Evolutionary conservation across 108 stramenopile genomes (phyloP).

Genomic region (Phaeodactylum tricornutum): DNA sequence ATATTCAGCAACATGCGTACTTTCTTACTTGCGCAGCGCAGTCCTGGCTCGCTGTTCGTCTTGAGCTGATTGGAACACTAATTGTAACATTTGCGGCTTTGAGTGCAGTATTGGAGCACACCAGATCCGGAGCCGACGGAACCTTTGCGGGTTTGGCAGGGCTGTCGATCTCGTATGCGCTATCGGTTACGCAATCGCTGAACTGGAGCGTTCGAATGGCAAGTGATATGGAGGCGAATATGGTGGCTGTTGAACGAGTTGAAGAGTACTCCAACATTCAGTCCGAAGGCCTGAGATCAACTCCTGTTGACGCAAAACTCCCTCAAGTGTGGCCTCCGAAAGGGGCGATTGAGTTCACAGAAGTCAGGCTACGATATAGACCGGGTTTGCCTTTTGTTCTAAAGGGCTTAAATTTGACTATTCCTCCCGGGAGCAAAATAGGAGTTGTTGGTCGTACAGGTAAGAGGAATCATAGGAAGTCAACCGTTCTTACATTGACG

Average conservation of each 20-base stretch:
- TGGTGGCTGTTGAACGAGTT: constrained; percentile 86
- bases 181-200: constrained; percentile 79
- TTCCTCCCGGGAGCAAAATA: constrained; percentile 63
- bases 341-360: constrained; percentile 64
- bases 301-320: constrained; percentile 23
- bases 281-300: constrained; percentile 46
- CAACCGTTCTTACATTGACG: background rate
- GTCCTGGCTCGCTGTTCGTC: constrained; percentile 93
- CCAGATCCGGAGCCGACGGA: constrained; percentile 22
- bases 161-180: constrained; percentile 82
- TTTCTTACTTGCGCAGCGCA: constrained; percentile 75
- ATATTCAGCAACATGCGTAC: constrained; percentile 81
- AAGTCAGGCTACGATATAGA: constrained; percentile 69
- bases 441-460: constrained; percentile 83
- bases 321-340: constrained; percentile 49
- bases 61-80: constrained; percentile 78
- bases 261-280: constrained; percentile 55
- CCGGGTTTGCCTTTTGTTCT: constrained; percentile 77
- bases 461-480: constrained; percentile 16
- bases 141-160: constrained; percentile 89
- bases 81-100: constrained; percentile 60
- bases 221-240: constrained; percentile 85
- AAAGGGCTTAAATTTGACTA: constrained; percentile 68
- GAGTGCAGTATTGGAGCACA: constrained; percentile 50
- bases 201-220: constrained; percentile 93